Base-by-base conservation (phyloP, 1,284 basidiomycete genomes). In the Naganishia liquefaciens region DNA sequence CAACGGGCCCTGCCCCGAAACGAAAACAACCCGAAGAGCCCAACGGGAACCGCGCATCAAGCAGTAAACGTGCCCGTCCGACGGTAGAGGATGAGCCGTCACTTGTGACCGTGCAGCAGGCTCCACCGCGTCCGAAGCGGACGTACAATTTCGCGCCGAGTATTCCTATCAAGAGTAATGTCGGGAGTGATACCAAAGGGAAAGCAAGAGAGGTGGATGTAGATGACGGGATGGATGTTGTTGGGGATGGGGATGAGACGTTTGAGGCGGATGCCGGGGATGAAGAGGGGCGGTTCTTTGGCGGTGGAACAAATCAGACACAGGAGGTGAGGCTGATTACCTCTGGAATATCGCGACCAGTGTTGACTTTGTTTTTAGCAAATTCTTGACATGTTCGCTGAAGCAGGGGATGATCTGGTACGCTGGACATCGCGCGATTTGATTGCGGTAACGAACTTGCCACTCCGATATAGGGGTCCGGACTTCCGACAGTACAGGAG, bases 281-380 rank as follows among this genome's bases (percentile, higher is more conserved):
- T 75, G 93, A 95, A 72, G 90, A 88, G 70, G 93, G 93, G 0
- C 83, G 93, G 15, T 95, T 96, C 81, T 96, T 89, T 74, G 93
- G 93, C 33, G 91, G 93, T 2, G 93, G 93, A 0, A 80, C 96
- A 65, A 94, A 91, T 2, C 83, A 83, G 37, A 88, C 93, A 74
- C 93, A 97, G 80, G 93, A 94, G 75, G 88, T 91, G 58, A 89
- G 95, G n/a, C n/a, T n/a, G 61, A 72, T 91, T 3, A 64, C 17
- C 84, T 86, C 61, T 84, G 81, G 4, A 79, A 80, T 21, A 82
- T 84, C n/a, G 5, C 44, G 25, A 9, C 27, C 17, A 15, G 21
- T 13, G 46, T 47, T 25, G 21, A 47, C 9, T n/a, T 4, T 54
- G 10, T 17, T 25, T 54, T 1, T 54, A 81, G 75, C 75, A 80